Conservation (phyloP, 495 filamentous ascomycete species). For the Aspergillus bertholletiae region DNA sequence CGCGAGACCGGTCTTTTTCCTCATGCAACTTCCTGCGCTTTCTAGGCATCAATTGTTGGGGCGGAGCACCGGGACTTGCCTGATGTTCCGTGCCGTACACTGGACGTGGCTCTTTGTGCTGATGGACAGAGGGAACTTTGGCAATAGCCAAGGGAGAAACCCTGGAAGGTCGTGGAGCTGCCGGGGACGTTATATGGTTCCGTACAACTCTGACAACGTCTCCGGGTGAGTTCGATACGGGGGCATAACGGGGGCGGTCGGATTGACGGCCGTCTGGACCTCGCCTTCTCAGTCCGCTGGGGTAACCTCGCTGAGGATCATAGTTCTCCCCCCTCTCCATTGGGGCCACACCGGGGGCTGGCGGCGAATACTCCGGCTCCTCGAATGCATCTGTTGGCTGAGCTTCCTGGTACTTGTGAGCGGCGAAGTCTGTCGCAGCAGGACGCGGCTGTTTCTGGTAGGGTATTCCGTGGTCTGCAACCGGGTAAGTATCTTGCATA, state of each 20-base stretch:
- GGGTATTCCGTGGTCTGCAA: slow-evolving; percentile 36
- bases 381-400: slow-evolving; percentile 30
- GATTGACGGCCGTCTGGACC: slow-evolving; percentile 14
- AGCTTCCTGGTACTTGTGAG: slow-evolving; percentile 19
- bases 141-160: slow-evolving; percentile 71
- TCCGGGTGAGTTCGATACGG: slow-evolving; percentile 23
- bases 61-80: slow-evolving; percentile 35
- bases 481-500: slow-evolving; percentile 45
- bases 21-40: slow-evolving; percentile 48
- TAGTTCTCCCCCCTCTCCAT: slow-evolving; percentile 24
- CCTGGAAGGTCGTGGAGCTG: slow-evolving; percentile 77
- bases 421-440: slow-evolving; percentile 12
- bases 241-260: slow-evolving; percentile 19
- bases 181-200: slow-evolving; percentile 65
- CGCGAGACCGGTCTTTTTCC: slow-evolving; percentile 26
- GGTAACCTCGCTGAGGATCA: slow-evolving; percentile 21
- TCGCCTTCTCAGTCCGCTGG: slow-evolving; percentile 16
- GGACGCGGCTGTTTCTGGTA: slow-evolving; percentile 25
- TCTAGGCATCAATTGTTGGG: slow-evolving; percentile 34
- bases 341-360: slow-evolving; percentile 38
- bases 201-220: slow-evolving; percentile 47
- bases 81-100: slow-evolving; percentile 24
- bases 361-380: slow-evolving; percentile 51
- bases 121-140: slow-evolving; percentile 51
- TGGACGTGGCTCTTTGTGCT: slow-evolving; percentile 22